Conservation (phyloP, 2,329 filamentous ascomycete genomes). For the Fusarium temperatum region DNA sequence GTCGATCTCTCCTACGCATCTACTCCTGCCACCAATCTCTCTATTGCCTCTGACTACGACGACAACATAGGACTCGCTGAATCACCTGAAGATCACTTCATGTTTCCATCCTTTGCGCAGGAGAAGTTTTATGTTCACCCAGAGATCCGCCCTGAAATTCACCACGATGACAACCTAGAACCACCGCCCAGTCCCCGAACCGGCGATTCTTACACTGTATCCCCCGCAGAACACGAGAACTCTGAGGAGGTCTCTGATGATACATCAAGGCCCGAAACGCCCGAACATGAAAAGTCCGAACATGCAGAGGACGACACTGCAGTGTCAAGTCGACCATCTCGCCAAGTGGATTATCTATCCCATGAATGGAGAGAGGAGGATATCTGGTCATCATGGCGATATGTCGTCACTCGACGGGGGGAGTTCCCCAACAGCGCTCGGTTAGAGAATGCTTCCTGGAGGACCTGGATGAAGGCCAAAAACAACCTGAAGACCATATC, state of each 20-base stretch:
- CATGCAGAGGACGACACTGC: slow-evolving; percentile 83
- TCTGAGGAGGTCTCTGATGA: slow-evolving; percentile 51
- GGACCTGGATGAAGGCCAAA: slow-evolving; percentile 95
- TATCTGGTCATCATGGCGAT: slow-evolving; percentile 97
- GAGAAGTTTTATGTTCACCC: slow-evolving; percentile 55
- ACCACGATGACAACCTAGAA: slow-evolving; percentile 55
- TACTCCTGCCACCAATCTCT: slow-evolving; percentile 71
- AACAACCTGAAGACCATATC: slow-evolving; percentile 87
- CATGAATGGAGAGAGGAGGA: slow-evolving; percentile 95
- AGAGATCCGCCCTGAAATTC: slow-evolving; percentile 35
- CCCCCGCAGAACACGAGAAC: slow-evolving; percentile 62
- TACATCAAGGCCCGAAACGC: slow-evolving; percentile 66
- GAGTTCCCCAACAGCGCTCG: slow-evolving; percentile 83
- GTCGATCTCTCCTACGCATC: slow-evolving; percentile 68
- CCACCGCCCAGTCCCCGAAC: slow-evolving; percentile 60
- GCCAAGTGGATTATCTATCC: slow-evolving; percentile 95
- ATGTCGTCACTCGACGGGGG: slow-evolving; percentile 81
- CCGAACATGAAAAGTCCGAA: slow-evolving; percentile 57
- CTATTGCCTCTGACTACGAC: slow-evolving; percentile 66
- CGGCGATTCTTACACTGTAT: slow-evolving; percentile 61
- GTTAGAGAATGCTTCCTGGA: slow-evolving; percentile 95
- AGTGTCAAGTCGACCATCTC: slow-evolving; percentile 76
- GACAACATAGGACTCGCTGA: slow-evolving; percentile 56
- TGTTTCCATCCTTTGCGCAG: slow-evolving; percentile 57
- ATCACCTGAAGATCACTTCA: slow-evolving; percentile 57